phyloP scores from a whole-genome alignment of 2,329 filamentous ascomycete genomes.

The Colletotrichum incanum region DNA sequence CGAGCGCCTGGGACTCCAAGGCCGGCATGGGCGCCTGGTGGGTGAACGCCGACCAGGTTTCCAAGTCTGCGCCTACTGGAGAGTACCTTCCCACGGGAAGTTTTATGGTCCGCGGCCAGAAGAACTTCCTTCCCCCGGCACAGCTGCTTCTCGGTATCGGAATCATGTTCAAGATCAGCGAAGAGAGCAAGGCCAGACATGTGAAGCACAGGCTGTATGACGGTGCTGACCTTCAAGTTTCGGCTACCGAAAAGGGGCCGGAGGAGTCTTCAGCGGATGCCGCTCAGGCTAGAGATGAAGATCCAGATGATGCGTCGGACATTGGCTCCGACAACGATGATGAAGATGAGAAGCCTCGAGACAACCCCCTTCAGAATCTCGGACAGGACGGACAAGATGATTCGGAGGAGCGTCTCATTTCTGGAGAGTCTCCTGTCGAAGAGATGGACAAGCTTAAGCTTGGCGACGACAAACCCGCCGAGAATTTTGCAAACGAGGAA shows the following conservation, averaged over 20 bases:
- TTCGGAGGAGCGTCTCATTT: slow-evolving; percentile 46
- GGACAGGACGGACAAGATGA: slow-evolving; percentile 48
- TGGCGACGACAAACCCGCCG: slow-evolving; percentile 36
- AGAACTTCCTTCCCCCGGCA: slow-evolving; percentile 91
- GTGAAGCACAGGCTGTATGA: slow-evolving; percentile 75
- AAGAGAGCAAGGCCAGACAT: slow-evolving; percentile 87
- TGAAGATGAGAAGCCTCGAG: slow-evolving; percentile 50
- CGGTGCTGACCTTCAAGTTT: slow-evolving; percentile 47
- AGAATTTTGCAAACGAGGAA: slow-evolving; percentile 45
- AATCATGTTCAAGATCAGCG: slow-evolving; percentile 89
- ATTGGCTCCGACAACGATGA: slow-evolving; percentile 53
- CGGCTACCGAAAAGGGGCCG: neutral
- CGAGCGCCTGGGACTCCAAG: slow-evolving; percentile 95
- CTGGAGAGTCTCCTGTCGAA: slow-evolving; percentile 44
- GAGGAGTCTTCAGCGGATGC: slow-evolving; percentile 43
- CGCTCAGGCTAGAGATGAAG: slow-evolving; percentile 49
- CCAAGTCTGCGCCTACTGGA: slow-evolving; percentile 84
- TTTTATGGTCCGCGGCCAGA: slow-evolving; percentile 88
- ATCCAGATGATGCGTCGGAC: slow-evolving; percentile 53
- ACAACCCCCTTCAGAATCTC: slow-evolving; percentile 56
- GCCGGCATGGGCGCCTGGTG: slow-evolving; percentile 97
- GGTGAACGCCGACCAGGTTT: slow-evolving; percentile 92
- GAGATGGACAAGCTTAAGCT: slow-evolving; percentile 37
- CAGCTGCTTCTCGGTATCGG: slow-evolving; percentile 91
- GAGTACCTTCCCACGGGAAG: slow-evolving; percentile 85